Evolutionary conservation across 2,329 filamentous ascomycete genomes (phyloP).

Genomic region (Magnaporthiopsis rhizophila): DNA sequence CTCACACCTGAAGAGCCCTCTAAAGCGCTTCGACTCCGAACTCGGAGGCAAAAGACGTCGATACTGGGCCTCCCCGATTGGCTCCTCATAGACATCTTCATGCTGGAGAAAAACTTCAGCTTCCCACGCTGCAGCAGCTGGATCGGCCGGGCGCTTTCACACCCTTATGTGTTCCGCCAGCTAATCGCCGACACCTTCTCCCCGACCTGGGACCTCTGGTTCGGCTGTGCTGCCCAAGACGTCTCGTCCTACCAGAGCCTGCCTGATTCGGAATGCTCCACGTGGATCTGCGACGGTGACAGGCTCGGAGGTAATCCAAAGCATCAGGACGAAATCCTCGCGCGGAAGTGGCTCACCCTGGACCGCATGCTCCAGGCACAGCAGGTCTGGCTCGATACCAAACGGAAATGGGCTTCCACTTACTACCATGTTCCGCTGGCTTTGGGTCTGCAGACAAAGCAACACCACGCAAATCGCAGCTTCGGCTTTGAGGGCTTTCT

Average conservation of each 20-base stretch:
- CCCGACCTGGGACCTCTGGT: constrained; percentile 30
- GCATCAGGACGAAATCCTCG: constrained; percentile 25
- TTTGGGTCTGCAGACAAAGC: not conserved
- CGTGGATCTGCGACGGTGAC: constrained; percentile 10
- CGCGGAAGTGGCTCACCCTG: constrained; percentile 11
- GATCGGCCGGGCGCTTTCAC: constrained; percentile 39
- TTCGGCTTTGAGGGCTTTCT: not conserved
- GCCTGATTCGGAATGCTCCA: not conserved
- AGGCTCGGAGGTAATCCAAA: constrained; percentile 27
- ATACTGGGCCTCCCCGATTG: constrained; percentile 39
- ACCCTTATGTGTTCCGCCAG: constrained; percentile 22
- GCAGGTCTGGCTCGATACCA: constrained; percentile 10
- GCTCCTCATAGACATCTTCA: constrained; percentile 44
- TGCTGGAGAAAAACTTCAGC: constrained; percentile 39
- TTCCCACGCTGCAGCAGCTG: constrained; percentile 35
- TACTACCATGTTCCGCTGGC: not conserved
- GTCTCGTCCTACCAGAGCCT: constrained; percentile 10
- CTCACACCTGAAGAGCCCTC: not conserved
- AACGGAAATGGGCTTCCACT: not conserved
- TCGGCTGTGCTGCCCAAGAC: constrained; percentile 15
- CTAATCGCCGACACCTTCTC: constrained; percentile 29
- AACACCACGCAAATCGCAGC: not conserved
- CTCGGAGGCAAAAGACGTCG: constrained; percentile 15
- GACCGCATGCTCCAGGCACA: constrained; percentile 14
- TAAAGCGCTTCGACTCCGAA: not conserved